Evolutionary conservation across 2,329 filamentous ascomycete genomes (phyloP).

Genomic region (Drechslerella dactyloides): DNA sequence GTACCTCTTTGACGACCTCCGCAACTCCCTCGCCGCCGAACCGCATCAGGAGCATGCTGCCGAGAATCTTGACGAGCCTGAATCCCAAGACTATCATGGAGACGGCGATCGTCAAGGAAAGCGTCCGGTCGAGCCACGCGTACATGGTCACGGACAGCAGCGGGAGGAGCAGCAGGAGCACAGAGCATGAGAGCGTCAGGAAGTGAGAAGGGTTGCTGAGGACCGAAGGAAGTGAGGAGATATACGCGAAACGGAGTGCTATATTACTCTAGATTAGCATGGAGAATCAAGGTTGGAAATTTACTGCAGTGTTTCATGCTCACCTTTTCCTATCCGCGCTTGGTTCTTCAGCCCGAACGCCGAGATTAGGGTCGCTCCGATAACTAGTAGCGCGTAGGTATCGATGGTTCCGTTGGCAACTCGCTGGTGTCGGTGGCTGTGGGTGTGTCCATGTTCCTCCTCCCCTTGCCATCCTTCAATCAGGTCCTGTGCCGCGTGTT

Average conservation of each 20-base stretch:
- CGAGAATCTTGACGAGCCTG: constrained; percentile 82
- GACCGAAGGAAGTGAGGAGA: constrained; percentile 81
- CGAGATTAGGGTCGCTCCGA: constrained; percentile 70
- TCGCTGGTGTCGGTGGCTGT: constrained; percentile 77
- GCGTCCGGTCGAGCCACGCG: constrained; percentile 78
- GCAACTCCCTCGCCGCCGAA: constrained; percentile 64
- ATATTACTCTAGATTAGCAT: constrained; percentile 5
- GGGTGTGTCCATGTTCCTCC: constrained; percentile 59
- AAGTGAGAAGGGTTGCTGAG: constrained; percentile 95
- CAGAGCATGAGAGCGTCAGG: constrained; percentile 84
- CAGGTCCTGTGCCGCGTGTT: constrained; percentile 90
- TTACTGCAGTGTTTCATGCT: constrained; percentile 61
- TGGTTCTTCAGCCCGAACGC: constrained; percentile 67
- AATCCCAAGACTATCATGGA: constrained; percentile 88
- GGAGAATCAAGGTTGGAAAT: background rate
- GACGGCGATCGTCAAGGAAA: constrained; percentile 80
- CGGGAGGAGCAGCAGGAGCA: constrained; percentile 78
- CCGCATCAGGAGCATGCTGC: constrained; percentile 94
- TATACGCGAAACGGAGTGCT: constrained; percentile 71
- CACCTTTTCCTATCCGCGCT: constrained; percentile 86
- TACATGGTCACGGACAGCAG: constrained; percentile 81
- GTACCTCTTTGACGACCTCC: constrained; percentile 51
- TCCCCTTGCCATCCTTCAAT: constrained; percentile 65
- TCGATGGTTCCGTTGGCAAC: constrained; percentile 80
- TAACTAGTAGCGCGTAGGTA: constrained; percentile 78